Evolutionary conservation across 192 early-diverging fungal species (phyloP).

Genomic region (Haplosporangium gracile): DNA sequence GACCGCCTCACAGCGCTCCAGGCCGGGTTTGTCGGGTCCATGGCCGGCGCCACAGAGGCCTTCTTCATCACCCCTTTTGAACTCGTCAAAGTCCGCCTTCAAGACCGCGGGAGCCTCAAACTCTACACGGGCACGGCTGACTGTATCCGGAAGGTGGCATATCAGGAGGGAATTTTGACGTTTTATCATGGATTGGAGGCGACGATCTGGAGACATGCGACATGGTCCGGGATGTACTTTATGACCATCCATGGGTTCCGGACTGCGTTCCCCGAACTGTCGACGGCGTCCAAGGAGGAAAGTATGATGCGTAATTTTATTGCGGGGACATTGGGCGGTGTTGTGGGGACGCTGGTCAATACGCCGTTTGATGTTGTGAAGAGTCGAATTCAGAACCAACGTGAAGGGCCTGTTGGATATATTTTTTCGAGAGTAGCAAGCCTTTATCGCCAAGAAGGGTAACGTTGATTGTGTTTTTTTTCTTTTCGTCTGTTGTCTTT

Average conservation of each 20-base stretch:
- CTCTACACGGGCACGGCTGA: constrained; percentile 84
- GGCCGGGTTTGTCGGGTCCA: constrained; percentile 86
- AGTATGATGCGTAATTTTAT: constrained; percentile 84
- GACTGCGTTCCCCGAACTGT: constrained; percentile 73
- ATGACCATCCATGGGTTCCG: constrained; percentile 79
- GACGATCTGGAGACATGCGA: constrained; percentile 91
- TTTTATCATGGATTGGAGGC: constrained; percentile 92
- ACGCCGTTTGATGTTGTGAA: constrained; percentile 97
- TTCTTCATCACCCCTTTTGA: constrained; percentile 88
- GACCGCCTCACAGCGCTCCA: constrained; percentile 79
- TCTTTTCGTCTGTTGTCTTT: neutral
- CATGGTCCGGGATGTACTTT: constrained; percentile 96
- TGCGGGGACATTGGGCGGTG: constrained; percentile 90
- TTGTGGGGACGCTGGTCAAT: constrained; percentile 87
- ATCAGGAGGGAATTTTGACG: constrained; percentile 80
- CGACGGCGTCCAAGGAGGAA: constrained; percentile 69
- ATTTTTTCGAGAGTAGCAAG: constrained; percentile 77
- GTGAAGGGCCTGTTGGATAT: constrained; percentile 75
- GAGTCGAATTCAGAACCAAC: constrained; percentile 87
- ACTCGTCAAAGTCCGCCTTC: constrained; percentile 93
- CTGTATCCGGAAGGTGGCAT: constrained; percentile 77
- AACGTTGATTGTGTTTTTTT: constrained; percentile 17
- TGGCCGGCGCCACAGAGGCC: constrained; percentile 90
- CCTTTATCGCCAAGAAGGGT: constrained; percentile 90
- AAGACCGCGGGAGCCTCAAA: constrained; percentile 75